Evolutionary conservation across 192 early-diverging fungal species (phyloP).

Genomic region (Backusella tarrabulga): DNA sequence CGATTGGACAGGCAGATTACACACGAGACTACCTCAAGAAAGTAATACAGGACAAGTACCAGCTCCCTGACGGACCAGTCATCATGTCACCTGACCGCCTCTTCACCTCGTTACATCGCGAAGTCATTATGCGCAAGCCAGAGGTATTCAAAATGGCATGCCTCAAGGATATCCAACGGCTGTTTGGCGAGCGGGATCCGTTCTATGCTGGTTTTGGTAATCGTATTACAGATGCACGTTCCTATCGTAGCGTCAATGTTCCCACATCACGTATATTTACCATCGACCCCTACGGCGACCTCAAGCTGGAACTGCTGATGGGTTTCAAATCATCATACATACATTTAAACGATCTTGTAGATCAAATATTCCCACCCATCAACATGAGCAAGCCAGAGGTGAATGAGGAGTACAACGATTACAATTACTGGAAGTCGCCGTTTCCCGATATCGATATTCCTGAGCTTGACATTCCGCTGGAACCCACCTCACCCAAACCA

Average conservation of each 20-base stretch:
- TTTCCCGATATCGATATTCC: conserved; percentile 56
- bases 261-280: conserved; percentile 96
- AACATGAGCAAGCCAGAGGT: conserved; percentile 41
- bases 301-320: conserved; percentile 86
- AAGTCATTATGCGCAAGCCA: conserved; percentile 93
- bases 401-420: conserved; percentile 79
- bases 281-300: conserved; percentile 89
- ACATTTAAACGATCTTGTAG: conserved; percentile 89
- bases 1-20: conserved; percentile 91
- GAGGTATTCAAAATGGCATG: conserved; percentile 98
- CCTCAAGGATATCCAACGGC: conserved; percentile 83
- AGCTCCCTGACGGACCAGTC: conserved; percentile 92
- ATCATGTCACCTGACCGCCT: conserved; percentile 96
- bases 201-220: conserved; percentile 99
- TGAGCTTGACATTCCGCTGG: conserved; percentile 16
- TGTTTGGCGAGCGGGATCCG: conserved; percentile 82
- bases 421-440: conserved; percentile 75
- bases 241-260: conserved; percentile 92
- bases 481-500: conserved; percentile 29
- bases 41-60: conserved; percentile 84
- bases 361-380: conserved; percentile 90
- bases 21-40: conserved; percentile 91
- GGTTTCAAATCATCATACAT: conserved; percentile 88
- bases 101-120: conserved; percentile 89
- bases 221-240: conserved; percentile 87